These are phyloP conservation scores for Penicillium sp. DNA, from an alignment of 2,329 filamentous ascomycete genomes.

Conservation along the genomic window DNA sequence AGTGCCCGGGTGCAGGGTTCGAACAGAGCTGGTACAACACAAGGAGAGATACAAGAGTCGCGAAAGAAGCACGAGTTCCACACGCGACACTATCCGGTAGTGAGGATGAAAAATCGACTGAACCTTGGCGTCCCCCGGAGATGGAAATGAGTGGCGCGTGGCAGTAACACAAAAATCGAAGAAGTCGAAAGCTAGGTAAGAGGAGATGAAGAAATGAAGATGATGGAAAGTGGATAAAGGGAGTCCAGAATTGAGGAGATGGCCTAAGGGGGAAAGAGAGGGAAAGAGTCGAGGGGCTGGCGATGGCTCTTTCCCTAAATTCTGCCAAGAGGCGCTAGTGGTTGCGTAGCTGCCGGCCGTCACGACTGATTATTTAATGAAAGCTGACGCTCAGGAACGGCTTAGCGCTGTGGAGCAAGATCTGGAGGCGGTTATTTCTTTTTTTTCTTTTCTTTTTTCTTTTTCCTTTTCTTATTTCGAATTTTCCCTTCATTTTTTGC, in stretches of 20 bases:
- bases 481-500: background rate
- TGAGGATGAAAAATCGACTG: conserved; percentile 3
- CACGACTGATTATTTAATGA: conserved; percentile 17
- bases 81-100: conserved; percentile 13
- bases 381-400: conserved; percentile 19
- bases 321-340: conserved; percentile 28
- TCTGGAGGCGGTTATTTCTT: conserved; percentile 23
- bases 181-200: conserved; percentile 7
- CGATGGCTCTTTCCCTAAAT: conserved; percentile 23
- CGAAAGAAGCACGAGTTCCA: background rate
- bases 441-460: conserved; percentile 7
- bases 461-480: background rate
- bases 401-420: conserved; percentile 24
- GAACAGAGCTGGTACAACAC: background rate
- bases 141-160: conserved; percentile 7
- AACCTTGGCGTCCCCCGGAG: conserved; percentile 4
- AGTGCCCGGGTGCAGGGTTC: conserved; percentile 1
- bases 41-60: background rate
- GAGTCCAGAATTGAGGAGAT: conserved; percentile 11
- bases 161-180: conserved; percentile 5
- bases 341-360: conserved; percentile 27
- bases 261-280: conserved; percentile 20
- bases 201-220: conserved; percentile 7
- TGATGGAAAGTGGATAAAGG: conserved; percentile 5
- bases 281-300: conserved; percentile 30